phyloP scores from a whole-genome alignment of 331 rosid species.

The Phaseolus coccineus region DNA sequence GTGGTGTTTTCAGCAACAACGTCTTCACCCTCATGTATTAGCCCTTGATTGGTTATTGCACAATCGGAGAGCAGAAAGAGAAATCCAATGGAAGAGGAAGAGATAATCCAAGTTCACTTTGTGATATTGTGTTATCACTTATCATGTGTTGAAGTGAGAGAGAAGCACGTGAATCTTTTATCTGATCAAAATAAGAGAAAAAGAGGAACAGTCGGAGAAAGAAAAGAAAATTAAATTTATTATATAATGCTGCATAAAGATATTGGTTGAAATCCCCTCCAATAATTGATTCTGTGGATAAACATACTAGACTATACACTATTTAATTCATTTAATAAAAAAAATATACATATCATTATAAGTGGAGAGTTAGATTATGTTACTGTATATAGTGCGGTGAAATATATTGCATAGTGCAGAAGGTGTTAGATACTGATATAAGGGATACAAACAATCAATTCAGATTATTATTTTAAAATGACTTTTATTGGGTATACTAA shows the following conservation, averaged over 20 bases:
- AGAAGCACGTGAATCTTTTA: not conserved
- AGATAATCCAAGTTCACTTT: not conserved
- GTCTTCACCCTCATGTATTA: no score
- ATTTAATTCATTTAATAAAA: not conserved
- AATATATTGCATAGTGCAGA: no score
- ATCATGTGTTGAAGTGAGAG: not conserved
- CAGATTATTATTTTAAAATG: no score
- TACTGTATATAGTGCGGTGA: no score
- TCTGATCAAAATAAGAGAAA: not conserved
- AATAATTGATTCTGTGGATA: not conserved
- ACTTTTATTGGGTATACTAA: no score
- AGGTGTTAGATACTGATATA: no score
- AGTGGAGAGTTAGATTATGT: no score
- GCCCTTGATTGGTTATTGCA: not conserved
- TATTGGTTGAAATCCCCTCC: not conserved
- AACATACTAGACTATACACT: not conserved
- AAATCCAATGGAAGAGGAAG: not conserved
- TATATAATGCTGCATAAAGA: not conserved
- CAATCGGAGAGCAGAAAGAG: not conserved
- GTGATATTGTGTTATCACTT: no score
- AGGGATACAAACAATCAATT: no score
- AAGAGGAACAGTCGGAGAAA: not conserved
- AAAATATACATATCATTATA: not conserved
- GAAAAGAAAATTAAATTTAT: not conserved
- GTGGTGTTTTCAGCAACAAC: no score